Percentiles rank a stretch among this genome's conserved stretches.
Conservation (phyloP, 306 rosid genomes). For the Inga leiocalycina region DNA sequence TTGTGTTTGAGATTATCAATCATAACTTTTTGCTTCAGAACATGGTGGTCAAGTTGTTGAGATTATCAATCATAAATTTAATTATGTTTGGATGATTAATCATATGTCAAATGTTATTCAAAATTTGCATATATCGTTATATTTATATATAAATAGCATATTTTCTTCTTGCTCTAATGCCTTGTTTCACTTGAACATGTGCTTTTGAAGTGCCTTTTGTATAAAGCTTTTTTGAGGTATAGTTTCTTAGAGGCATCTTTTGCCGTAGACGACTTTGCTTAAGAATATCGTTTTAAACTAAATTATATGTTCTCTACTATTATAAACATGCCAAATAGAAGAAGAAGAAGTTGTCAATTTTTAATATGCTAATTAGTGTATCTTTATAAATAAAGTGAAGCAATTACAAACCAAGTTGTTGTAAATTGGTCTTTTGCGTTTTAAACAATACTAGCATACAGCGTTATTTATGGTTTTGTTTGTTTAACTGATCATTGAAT, state of each 20-base stretch:
- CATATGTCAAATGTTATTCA: background rate
- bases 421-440: constrained; percentile 21
- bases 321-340: background rate
- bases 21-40: background rate
- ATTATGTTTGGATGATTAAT: background rate
- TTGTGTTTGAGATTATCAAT: background rate
- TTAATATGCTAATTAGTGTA: too few species aligned
- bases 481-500: constrained; percentile 25
- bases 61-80: background rate
- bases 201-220: background rate
- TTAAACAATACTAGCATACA: background rate
- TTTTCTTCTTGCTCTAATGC: background rate
- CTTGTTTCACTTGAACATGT: background rate
- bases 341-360: too few species aligned
- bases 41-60: background rate
- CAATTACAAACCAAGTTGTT: background rate
- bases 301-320: background rate
- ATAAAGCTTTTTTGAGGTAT: background rate
- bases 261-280: background rate
- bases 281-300: background rate
- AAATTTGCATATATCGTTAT: background rate
- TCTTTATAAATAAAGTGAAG: background rate
- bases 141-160: background rate
- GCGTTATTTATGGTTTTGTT: constrained; percentile 13
- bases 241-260: background rate